Base-by-base conservation (phyloP, 2,329 filamentous ascomycete species). In the Arthrobotrys conoides region DNA sequence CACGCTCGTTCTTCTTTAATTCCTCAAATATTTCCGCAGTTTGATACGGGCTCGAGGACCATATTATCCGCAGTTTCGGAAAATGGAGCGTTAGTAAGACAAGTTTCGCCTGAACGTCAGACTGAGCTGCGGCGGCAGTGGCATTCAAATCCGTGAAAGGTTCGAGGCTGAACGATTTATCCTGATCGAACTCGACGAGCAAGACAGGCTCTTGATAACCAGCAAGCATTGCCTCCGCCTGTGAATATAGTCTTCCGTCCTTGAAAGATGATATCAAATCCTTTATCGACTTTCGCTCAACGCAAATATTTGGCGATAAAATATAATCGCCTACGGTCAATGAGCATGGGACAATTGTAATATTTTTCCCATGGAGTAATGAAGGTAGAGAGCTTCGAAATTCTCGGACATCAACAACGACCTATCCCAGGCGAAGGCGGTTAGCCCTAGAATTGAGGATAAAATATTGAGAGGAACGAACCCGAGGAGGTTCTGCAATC, bases 261-360 rank as follows among this genome's bases (percentile, higher is more conserved):
- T 91, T 91, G 85, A 99, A 94, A 0, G 94, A 97, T 71, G 91
- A 91, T 84, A 98, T 95, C 55, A 99, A 86, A 86, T 99, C 96
- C 83, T 90, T 91, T 82, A 99, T 88, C 27, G 93, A 96, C 86
- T 99, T 99, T 59, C 96, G 92, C 86, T 99, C 96, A 36, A 99
- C 89, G 85, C 94, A 97, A 81, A 98, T 96, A 81, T 90, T 89
- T 0, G 95, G 95, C 0, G 93, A 96, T 49, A 99, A 88, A 79
- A 99, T 91, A 84, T 99, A 99, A 86, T 99, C 96, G 80, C 93
- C 96, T 0, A 99, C 95, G 0, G 95, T 99, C 76, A 99, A 87
- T 89, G 97, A 96, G 85, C 95, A 97, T 1, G 96, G 96, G 0
- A 98, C 91, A 51, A 98, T 90, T 38, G 94, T 87, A 87, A 97